Evolutionary conservation across 805 yeast genomes (phyloP), one percentile per base, ranked within the genome.

Genomic region (Cyberlindnera bimundalis): DNA sequence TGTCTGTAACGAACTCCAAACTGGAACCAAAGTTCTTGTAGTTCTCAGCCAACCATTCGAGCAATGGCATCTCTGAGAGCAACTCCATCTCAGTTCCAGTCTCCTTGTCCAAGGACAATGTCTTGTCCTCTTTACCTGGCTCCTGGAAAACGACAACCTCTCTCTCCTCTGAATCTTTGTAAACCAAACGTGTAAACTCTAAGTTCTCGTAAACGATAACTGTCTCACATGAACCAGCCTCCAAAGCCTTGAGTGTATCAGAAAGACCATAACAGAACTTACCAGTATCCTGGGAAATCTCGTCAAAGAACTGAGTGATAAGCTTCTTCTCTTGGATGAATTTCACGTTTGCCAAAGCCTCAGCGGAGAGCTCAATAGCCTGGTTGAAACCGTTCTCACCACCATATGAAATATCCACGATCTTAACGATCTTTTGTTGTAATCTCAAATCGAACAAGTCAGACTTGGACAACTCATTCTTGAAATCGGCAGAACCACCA

Each of bases 301-400:
- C 98, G 65, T 93, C 99, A 62, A 93, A 93, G 73, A 91, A 93
- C 55, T 73, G 76, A 47, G 86, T 84, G 62, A 93, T 81, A 57
- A 93, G 78, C 71, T 91, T 91, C 85, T 93, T 93, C 66, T 93
- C 99, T 71, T 93, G 99, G 47, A 93, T 91, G 63, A 93, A 93
- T 67, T 93, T 93, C 54, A 93, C 99, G 64, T 91, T 93, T 36
- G 97, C 84, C 60, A 93, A 76, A 20, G 99, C 85, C 73, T 93
- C 99, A 23, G 97, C 96, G 24, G 97, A 85, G 53, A 93, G 75
- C 68, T 93, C 99, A 58, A 93, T 95, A 33, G 99, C 99, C 73
- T 93, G 99, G 71, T 93, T 93, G 37, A 93, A 93, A 34, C 99
- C 99, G 64, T 93, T 93, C 69, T 93, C 99, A 63, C 99, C 99